These are phyloP conservation scores for Microascus cirrosus DNA, from an alignment of 2,329 filamentous ascomycete genomes.

Conservation along the genomic window DNA sequence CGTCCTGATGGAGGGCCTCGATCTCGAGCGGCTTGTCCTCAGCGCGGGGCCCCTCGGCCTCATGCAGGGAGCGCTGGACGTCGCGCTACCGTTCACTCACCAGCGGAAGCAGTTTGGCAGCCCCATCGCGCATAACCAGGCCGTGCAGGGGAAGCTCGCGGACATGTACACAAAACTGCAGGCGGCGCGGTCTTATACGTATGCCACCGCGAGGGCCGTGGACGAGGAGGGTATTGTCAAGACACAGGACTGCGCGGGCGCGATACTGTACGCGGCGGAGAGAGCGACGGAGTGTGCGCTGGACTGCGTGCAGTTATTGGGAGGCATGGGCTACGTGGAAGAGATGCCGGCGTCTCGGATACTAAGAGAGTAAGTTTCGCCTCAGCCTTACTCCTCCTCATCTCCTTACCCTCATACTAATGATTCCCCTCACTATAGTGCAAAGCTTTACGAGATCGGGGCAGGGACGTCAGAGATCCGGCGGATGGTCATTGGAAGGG, in stretches of 20 bases:
- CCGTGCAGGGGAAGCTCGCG: slow-evolving; percentile 84
- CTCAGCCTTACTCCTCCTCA: neutral
- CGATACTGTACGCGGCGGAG: slow-evolving; percentile 88
- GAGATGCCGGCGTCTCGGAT: slow-evolving; percentile 86
- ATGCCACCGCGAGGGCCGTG: slow-evolving; percentile 65
- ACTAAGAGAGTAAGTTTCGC: slow-evolving; percentile 50
- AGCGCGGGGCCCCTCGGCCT: slow-evolving; percentile 83
- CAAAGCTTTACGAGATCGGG: slow-evolving; percentile 87
- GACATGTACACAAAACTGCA: slow-evolving; percentile 97
- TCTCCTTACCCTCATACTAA: neutral
- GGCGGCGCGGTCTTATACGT: slow-evolving; percentile 78
- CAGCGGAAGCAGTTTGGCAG: slow-evolving; percentile 77
- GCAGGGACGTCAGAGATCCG: slow-evolving; percentile 92
- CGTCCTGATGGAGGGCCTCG: slow-evolving; percentile 92
- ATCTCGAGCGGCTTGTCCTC: slow-evolving; percentile 85
- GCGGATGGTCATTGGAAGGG: slow-evolving; percentile 85
- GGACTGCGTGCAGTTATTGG: slow-evolving; percentile 84
- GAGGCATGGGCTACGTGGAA: slow-evolving; percentile 92
- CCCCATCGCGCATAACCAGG: slow-evolving; percentile 84
- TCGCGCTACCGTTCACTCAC: slow-evolving; percentile 81
- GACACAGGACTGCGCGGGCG: slow-evolving; percentile 89
- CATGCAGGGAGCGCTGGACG: slow-evolving; percentile 86
- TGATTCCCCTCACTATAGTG: slow-evolving; percentile 24
- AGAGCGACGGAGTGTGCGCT: slow-evolving; percentile 76
- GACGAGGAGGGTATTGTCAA: slow-evolving; percentile 64